Conservation (phyloP, 352 stramenopile species). For the Saprolegnia parasitica region DNA sequence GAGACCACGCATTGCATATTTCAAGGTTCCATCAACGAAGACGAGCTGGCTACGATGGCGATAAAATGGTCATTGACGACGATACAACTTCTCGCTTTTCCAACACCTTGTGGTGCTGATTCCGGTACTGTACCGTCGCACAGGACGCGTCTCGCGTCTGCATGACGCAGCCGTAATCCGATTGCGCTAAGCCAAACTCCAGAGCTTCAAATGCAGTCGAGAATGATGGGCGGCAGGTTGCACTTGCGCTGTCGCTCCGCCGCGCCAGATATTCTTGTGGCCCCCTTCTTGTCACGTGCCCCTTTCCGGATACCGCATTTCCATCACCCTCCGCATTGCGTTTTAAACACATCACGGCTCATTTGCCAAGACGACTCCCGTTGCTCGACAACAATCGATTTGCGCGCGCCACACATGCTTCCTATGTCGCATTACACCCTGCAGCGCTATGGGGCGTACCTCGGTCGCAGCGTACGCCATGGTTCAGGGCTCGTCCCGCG, state of each 20-base stretch:
- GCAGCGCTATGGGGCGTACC: too few relatives aligned
- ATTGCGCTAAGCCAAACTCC: too few relatives aligned
- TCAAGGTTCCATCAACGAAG: constrained; percentile 31
- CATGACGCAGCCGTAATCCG: too few relatives aligned
- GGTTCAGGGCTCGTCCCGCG: not conserved
- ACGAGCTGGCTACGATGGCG: constrained; percentile 27
- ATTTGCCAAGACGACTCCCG: not conserved
- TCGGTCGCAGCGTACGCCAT: too few relatives aligned
- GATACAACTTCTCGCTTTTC: constrained; percentile 1
- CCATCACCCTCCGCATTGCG: not conserved
- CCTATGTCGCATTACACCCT: too few relatives aligned
- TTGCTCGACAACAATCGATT: not conserved
- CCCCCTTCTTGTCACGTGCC: not conserved
- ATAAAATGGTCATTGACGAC: constrained; percentile 27
- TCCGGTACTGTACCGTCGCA: too few relatives aligned
- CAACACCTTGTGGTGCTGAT: constrained; percentile 10
- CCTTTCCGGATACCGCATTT: not conserved
- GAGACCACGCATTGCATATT: constrained; percentile 29
- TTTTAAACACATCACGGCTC: not conserved
- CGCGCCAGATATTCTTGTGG: not conserved
- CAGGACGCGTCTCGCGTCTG: too few relatives aligned
- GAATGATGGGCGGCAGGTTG: too few relatives aligned
- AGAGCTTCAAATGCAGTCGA: too few relatives aligned
- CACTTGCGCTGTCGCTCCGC: too few relatives aligned
- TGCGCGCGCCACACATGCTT: not conserved